Conservation (phyloP, 164 flowering plant species). For the Brasenia schreberi region DNA sequence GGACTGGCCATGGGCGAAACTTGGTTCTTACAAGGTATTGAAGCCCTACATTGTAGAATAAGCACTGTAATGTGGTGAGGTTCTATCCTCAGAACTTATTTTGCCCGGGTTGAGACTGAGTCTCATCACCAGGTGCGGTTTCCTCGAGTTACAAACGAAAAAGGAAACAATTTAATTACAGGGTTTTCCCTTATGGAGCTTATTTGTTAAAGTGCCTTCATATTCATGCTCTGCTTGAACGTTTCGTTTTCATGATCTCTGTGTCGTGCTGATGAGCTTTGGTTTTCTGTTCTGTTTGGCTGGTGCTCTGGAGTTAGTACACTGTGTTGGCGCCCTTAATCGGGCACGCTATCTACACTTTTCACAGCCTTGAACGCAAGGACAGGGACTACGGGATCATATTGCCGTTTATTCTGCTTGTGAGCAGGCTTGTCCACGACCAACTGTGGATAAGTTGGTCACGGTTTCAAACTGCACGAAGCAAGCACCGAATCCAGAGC, state of each 20-base stretch:
- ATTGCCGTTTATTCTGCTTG: conserved; percentile 1
- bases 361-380: neutral
- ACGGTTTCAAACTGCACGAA: conserved; percentile 13
- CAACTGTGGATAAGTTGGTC: conserved; percentile 11
- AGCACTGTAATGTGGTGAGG: too few species aligned
- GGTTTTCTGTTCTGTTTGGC: neutral
- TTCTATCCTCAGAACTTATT: too few species aligned
- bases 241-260: neutral
- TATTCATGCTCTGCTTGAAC: neutral
- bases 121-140: neutral
- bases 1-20: conserved; percentile 30
- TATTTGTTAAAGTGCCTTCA: neutral
- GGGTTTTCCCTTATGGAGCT: too few species aligned
- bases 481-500: conserved; percentile 15
- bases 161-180: too few species aligned
- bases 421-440: conserved; percentile 9
- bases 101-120: neutral
- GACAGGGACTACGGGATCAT: conserved; percentile 5
- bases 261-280: neutral
- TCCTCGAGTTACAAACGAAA: too few species aligned
- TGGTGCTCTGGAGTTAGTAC: neutral
- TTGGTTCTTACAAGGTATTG: conserved; percentile 23
- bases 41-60: too few species aligned
- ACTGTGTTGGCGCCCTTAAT: conserved; percentile 6
- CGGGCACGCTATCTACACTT: conserved; percentile 1